These are phyloP conservation scores for Citrus maxima DNA, from an alignment of 345 rosid genomes.

Conservation along the genomic window DNA sequence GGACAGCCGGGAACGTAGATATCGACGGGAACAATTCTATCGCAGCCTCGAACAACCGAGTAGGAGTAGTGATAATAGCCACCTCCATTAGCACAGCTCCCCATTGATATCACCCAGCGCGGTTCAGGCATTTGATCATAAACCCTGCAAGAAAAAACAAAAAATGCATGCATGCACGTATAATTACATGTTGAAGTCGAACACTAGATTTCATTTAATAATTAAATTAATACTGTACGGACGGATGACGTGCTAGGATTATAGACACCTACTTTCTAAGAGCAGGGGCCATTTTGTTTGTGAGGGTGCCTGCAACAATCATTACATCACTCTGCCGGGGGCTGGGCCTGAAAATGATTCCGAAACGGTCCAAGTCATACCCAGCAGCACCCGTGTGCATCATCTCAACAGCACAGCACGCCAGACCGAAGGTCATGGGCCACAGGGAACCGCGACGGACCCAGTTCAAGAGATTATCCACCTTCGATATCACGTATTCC, in stretches of 20 bases:
- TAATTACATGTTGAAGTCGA: too few species aligned
- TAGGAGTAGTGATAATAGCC: conserved; percentile 97
- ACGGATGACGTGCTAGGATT: too few species aligned
- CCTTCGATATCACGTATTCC: not conserved
- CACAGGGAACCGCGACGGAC: not conserved
- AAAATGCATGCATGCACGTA: too few species aligned
- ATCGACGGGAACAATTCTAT: conserved; percentile 95
- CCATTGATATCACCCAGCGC: conserved; percentile 96
- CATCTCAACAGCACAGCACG: not conserved
- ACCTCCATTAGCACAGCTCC: conserved; percentile 96
- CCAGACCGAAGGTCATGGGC: not conserved
- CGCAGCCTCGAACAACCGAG: conserved; percentile 94
- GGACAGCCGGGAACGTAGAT: conserved; percentile 97
- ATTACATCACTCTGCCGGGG: not conserved
- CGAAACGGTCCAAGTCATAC: not conserved
- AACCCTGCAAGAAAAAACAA: conserved; percentile 51
- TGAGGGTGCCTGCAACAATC: not conserved
- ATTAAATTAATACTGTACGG: too few species aligned
- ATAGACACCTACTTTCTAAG: not conserved
- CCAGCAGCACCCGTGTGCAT: not conserved
- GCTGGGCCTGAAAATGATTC: not conserved
- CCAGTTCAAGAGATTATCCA: not conserved
- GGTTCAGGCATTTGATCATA: conserved; percentile 99
- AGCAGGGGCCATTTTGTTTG: not conserved
- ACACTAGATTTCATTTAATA: too few species aligned